Percentiles rank a stretch among this genome's conserved stretches.
Conservation (phyloP, 768 basidiomycete species). For the Suillus plorans region DNA sequence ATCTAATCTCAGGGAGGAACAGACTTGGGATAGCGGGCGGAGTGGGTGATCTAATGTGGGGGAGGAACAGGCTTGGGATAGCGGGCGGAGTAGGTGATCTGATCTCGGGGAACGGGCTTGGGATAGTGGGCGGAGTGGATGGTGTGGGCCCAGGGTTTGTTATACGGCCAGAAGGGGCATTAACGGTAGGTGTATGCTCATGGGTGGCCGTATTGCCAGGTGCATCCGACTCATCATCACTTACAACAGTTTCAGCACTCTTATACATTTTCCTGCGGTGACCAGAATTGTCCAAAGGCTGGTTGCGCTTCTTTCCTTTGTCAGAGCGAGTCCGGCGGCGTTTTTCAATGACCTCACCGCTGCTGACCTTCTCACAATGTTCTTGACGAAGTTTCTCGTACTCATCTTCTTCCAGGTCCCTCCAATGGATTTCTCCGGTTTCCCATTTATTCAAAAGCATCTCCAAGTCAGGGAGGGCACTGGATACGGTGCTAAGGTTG, state of each 20-base stretch:
- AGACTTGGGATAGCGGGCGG: too few relatives aligned
- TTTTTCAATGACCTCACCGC: not conserved
- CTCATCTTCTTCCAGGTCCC: not conserved
- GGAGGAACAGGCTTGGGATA: too few relatives aligned
- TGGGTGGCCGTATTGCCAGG: too few relatives aligned
- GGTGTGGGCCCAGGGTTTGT: too few relatives aligned
- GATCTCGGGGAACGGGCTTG: too few relatives aligned
- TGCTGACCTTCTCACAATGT: not conserved
- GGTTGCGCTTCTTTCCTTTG: not conserved
- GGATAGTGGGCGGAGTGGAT: too few relatives aligned
- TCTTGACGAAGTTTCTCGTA: not conserved
- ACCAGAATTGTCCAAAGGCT: not conserved
- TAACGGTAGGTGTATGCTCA: too few relatives aligned
- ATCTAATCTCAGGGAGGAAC: too few relatives aligned
- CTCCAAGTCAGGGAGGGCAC: conserved; percentile 2
- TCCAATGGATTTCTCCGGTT: not conserved
- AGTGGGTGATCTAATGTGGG: too few relatives aligned
- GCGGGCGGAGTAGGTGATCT: too few relatives aligned
- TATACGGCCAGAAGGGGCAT: too few relatives aligned
- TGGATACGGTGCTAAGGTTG: conserved; percentile 1
- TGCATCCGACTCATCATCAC: too few relatives aligned
- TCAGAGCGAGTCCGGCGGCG: not conserved
- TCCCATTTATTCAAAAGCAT: not conserved
- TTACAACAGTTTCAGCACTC: not conserved
- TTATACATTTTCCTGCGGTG: not conserved